A percentile compares a stretch with the other conserved stretches of the same genome.
These are phyloP conservation scores for Hyaloscypha bicolor DNA, from an alignment of 495 filamentous ascomycete genomes.

Conservation along the genomic window DNA sequence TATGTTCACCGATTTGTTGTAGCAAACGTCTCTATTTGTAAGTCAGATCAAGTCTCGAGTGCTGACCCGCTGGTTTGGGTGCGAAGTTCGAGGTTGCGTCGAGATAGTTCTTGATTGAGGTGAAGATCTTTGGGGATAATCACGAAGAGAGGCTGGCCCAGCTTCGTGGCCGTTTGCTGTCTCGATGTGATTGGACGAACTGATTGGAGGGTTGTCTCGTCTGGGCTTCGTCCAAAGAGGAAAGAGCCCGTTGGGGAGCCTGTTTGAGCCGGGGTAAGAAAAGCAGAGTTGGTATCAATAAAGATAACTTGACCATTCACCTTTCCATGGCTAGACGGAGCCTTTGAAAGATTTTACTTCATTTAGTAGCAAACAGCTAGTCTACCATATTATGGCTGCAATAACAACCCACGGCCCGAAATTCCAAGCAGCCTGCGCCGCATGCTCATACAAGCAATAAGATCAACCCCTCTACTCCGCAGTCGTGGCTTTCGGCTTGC, in stretches of 20 bases:
- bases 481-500: slow-evolving; percentile 27
- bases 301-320: neutral
- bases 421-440: slow-evolving; percentile 1
- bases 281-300: neutral
- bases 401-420: neutral
- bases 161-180: neutral
- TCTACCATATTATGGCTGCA: neutral
- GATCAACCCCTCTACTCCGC: slow-evolving; percentile 25
- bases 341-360: slow-evolving; percentile 8
- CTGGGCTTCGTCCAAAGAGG: too few species aligned
- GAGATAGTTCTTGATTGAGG: neutral
- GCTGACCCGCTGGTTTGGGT: neutral
- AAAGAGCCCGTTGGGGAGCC: neutral
- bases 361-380: slow-evolving; percentile 6
- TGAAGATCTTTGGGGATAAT: neutral
- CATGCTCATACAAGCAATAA: neutral
- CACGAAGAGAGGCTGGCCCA: neutral
- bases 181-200: neutral
- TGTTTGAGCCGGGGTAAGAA: neutral
- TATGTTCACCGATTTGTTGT: too few species aligned
- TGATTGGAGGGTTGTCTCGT: neutral
- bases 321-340: neutral
- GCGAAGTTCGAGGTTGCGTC: neutral
- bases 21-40: too few species aligned
- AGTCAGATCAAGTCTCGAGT: neutral